phyloP scores from a whole-genome alignment of 139 green algal genomes.

The Micractinium conductrix region DNA sequence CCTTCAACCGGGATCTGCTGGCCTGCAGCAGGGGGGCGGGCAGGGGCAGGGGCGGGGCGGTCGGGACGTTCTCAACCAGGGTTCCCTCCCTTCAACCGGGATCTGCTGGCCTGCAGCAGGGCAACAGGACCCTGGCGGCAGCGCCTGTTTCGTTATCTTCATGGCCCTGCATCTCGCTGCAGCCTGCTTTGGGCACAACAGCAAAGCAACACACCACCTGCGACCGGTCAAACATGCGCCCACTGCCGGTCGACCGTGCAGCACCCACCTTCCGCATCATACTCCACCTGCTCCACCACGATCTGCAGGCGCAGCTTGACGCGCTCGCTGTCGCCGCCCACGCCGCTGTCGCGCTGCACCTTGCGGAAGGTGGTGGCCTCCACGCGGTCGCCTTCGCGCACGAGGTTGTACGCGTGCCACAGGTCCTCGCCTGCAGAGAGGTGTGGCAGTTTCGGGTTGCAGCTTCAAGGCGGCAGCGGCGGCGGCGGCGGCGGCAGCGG shows the following conservation, averaged over 20 bases:
- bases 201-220: too few species aligned
- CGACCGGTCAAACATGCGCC: too few species aligned
- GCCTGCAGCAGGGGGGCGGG: slow-evolving; percentile 33
- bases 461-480: too few species aligned
- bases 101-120: slow-evolving; percentile 62
- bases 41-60: not conserved
- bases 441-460: too few species aligned
- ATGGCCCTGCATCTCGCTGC: not conserved
- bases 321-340: slow-evolving; percentile 71
- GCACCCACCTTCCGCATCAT: slow-evolving; percentile 81
- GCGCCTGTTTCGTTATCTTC: too few species aligned
- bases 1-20: slow-evolving; percentile 70
- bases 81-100: slow-evolving; percentile 71
- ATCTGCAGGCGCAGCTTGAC: slow-evolving; percentile 88
- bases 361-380: slow-evolving; percentile 79
- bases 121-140: too few species aligned
- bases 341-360: slow-evolving; percentile 61
- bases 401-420: slow-evolving; percentile 84
- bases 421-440: slow-evolving; percentile 88
- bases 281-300: slow-evolving; percentile 82
- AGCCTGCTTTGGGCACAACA: too few species aligned
- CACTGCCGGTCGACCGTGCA: too few species aligned
- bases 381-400: slow-evolving; percentile 69
- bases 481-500: too few species aligned
- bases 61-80: slow-evolving; percentile 86